Evolutionary conservation across 495 filamentous ascomycete species (phyloP).

Genomic region (Glonium stellatum): DNA sequence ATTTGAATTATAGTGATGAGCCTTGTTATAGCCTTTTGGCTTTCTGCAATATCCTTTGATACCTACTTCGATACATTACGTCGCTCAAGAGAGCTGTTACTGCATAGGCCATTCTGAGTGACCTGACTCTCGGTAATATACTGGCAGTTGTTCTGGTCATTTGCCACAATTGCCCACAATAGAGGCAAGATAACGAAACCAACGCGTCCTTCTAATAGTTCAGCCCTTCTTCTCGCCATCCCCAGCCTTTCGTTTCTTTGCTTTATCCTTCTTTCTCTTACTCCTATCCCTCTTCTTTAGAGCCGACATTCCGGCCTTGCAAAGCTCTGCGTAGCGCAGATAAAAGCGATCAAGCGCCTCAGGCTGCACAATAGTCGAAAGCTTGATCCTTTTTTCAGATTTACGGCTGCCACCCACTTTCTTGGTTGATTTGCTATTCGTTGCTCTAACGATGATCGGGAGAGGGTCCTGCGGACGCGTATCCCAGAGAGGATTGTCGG

Average conservation of each 20-base stretch:
- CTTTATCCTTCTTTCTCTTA: constrained; percentile 66
- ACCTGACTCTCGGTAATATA: too few species aligned
- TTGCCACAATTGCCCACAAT: too few species aligned
- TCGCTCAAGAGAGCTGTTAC: too few species aligned
- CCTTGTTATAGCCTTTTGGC: too few species aligned
- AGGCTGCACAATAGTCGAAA: constrained; percentile 75
- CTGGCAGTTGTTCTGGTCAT: too few species aligned
- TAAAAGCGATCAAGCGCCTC: constrained; percentile 75
- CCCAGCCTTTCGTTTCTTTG: constrained; percentile 61
- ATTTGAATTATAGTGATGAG: too few species aligned
- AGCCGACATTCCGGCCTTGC: constrained; percentile 77
- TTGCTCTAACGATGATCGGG: constrained; percentile 76
- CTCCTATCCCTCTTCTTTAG: constrained; percentile 90
- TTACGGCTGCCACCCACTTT: constrained; percentile 36
- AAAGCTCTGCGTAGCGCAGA: constrained; percentile 79
- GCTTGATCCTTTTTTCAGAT: constrained; percentile 59
- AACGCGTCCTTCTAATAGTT: neutral
- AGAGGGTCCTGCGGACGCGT: constrained; percentile 50
- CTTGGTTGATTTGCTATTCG: constrained; percentile 59
- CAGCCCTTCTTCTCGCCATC: constrained; percentile 50
- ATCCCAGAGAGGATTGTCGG: constrained; percentile 46
- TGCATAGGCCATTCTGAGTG: too few species aligned
- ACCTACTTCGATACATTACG: too few species aligned
- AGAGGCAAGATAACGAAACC: too few species aligned
- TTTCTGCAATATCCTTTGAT: too few species aligned